Base-by-base conservation (phyloP, 2,329 filamentous ascomycete genomes). In the Anthostomella pinea region DNA sequence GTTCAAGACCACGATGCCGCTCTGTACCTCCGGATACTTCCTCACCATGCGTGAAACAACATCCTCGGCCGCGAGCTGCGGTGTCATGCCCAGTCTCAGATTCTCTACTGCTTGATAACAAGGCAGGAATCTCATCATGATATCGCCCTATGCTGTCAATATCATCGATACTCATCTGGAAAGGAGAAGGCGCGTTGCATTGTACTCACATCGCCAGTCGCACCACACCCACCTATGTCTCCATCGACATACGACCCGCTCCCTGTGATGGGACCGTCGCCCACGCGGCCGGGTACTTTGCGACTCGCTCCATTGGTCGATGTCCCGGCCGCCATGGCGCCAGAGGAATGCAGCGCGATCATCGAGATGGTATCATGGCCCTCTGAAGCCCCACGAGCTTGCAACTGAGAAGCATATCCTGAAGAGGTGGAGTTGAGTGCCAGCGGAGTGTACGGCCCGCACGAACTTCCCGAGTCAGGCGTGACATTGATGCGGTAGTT, bases 91-190 rank as follows among this genome's bases (percentile, higher is more conserved):
- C 2, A 51, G 55, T 8, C 74, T 60, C 52, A 78, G 41, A 39
- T 61, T 75, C 58, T 78, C 74, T 1, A 78, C 67, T 1, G 73
- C 74, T 48, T 77, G 74, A 46, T 77, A 77, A 49, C 74, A 78
- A 0, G 74, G 74, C 16, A 77, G 51, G 43, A 77, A 75, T 4
- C 73, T 65, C 67, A 76, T 73, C 72, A 77, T 75, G 40, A 77
- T 56, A 48, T 78, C 74, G 1, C 74, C 74, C n/a, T n/a, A n/a
- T n/a, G n/a, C n/a, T n/a, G n/a, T n/a, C n/a, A n/a, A n/a, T n/a
- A n/a, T n/a, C n/a, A n/a, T n/a, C n/a, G n/a, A n/a, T n/a, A n/a
- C n/a, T n/a, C n/a, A n/a, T n/a, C n/a, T n/a, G n/a, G n/a, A n/a
- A n/a, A n/a, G n/a, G n/a, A n/a, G n/a, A n/a, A n/a, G n/a, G n/a